Evolutionary conservation across 2,329 filamentous ascomycete species (phyloP).

Genomic region (Hypocreales sp.): DNA sequence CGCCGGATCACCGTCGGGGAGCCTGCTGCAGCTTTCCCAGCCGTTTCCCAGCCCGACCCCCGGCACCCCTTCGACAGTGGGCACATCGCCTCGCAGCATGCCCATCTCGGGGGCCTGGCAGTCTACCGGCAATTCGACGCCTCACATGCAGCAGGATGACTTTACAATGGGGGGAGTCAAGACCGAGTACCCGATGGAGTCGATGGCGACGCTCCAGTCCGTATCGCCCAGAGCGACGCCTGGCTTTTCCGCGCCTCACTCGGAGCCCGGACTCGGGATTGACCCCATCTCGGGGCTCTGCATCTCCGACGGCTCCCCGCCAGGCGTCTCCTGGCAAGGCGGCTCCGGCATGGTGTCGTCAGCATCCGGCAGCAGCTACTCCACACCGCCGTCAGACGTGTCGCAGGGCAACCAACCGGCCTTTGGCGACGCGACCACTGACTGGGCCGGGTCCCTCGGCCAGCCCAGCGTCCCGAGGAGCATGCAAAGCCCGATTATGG

Average conservation of each 20-base stretch:
- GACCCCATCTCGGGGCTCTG: conserved; percentile 4
- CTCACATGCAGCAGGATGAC: conserved; percentile 6
- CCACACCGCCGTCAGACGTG: conserved; percentile 26
- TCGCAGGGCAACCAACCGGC: conserved; percentile 11
- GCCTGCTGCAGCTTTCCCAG: conserved; percentile 8
- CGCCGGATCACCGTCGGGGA: conserved; percentile 4
- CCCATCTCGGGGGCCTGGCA: conserved; percentile 10
- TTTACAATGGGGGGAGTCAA: conserved; percentile 8
- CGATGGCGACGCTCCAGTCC: conserved; percentile 6
- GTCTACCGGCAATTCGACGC: conserved; percentile 4
- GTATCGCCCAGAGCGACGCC: conserved; percentile 5
- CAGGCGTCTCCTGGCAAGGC: conserved; percentile 16
- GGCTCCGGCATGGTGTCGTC: conserved; percentile 27
- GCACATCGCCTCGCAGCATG: conserved; percentile 4
- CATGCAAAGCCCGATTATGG: conserved; percentile 8
- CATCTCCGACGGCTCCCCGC: conserved; percentile 5
- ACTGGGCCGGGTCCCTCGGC: conserved; percentile 17
- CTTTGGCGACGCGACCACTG: conserved; percentile 12
- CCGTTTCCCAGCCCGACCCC: conserved; percentile 4
- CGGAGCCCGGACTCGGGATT: not conserved
- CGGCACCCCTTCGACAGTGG: conserved; percentile 1
- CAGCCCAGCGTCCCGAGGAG: conserved; percentile 8
- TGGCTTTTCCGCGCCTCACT: conserved; percentile 8
- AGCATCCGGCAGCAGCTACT: conserved; percentile 30
- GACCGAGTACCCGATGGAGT: conserved; percentile 9